Evolutionary conservation across 805 yeast species (phyloP).

Genomic region (Starmerella roubikii): DNA sequence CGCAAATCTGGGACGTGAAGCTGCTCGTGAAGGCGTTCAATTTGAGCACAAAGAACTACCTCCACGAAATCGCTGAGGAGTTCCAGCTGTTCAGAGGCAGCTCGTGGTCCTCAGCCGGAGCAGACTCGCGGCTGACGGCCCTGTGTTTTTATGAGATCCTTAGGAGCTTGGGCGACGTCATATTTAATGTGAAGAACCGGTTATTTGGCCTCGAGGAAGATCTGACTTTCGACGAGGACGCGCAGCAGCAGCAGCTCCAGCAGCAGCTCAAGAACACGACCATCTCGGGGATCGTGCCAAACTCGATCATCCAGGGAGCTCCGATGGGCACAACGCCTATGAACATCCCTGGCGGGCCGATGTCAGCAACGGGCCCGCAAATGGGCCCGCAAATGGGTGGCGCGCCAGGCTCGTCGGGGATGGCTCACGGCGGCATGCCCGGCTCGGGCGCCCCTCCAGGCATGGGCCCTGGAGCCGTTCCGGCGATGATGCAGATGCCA

Average conservation of each 20-base stretch:
- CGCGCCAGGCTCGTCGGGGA: not conserved
- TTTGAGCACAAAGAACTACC: slow-evolving; percentile 26
- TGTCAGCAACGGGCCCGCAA: not conserved
- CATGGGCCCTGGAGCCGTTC: slow-evolving; percentile 4
- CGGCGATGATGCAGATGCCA: slow-evolving; percentile 15
- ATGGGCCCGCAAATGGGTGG: slow-evolving; percentile 3
- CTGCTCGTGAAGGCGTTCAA: slow-evolving; percentile 28
- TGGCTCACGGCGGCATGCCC: not conserved
- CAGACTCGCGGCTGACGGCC: slow-evolving; percentile 32
- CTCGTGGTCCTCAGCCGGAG: slow-evolving; percentile 32
- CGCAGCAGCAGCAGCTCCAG: not conserved
- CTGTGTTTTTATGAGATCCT: slow-evolving; percentile 33
- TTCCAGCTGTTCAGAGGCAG: slow-evolving; percentile 27
- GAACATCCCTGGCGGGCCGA: not conserved
- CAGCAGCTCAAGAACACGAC: not conserved
- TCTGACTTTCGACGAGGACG: slow-evolving; percentile 11
- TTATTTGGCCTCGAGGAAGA: slow-evolving; percentile 30
- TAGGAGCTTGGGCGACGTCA: slow-evolving; percentile 25
- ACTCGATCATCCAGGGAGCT: not conserved
- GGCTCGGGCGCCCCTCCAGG: slow-evolving; percentile 4
- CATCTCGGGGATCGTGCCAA: not conserved
- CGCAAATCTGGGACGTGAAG: slow-evolving; percentile 73
- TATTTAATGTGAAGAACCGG: slow-evolving; percentile 23
- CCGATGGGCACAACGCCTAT: not conserved
- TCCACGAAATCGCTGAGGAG: slow-evolving; percentile 32